Evolutionary conservation across 441 rosid species (phyloP), one percentile per base, ranked within the genome.

Genomic region (Jatropha podagrica): DNA sequence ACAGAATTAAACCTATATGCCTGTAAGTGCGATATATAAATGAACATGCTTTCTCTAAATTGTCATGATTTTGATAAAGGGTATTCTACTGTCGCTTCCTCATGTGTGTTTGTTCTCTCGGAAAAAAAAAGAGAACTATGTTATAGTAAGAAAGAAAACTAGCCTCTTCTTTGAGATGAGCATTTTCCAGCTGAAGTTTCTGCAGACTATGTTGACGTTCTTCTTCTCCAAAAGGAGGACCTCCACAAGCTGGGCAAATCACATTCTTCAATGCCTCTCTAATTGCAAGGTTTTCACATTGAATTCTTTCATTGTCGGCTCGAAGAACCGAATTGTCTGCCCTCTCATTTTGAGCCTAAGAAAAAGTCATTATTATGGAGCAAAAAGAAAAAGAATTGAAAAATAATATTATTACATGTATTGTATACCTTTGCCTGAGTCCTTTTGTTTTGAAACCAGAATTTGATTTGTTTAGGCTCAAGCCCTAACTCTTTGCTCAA

Each of bases 391-490:
- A 32, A 32, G 2, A 32, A 32, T 32, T 32, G 32, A 32, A 32
- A 32, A 32, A 32, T 32, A 32, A 32, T 32, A 32, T 32, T 32
- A 32, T 32, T 32, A 32, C 32, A 32, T 32, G 2, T 4, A 26
- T 56, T 32, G 2, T 4, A 26, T 56, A 91, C 98, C 91, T 87
- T 90, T 41, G 71, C 69, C 65, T 93, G 98, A 64, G 95, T 90
- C 73, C 97, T 86, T 76, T 88, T 93, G 87, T 91, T 91, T 59
- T 91, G 97, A 78, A 93, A 93, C 98, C 98, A 93, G 69, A 93
- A 91, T 46, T 89, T 93, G 80, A 93, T 72, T 76, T 91, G 97
- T 70, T 79, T 85, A 4, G 80, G 61, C 27, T 82, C 89, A 0
- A 93, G 85, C 5, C 87, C 81, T 54, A 93, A 71, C 32, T 90